Evolutionary conservation across 345 rosid genomes (phyloP), one percentile per base, ranked within the genome.

Genomic region (Psidium guajava): DNA sequence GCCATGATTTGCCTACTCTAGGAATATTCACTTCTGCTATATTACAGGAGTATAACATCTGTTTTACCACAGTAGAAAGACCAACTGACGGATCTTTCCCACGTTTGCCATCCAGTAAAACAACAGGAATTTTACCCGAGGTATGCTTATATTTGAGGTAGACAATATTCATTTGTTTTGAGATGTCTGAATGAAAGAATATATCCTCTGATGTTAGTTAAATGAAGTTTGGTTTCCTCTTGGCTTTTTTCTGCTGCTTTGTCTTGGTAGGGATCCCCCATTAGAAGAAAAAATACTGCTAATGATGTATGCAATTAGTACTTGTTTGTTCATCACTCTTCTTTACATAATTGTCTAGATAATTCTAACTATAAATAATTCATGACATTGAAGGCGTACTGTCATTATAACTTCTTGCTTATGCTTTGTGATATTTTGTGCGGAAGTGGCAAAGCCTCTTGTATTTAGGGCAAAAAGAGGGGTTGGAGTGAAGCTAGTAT

Each of bases 61-160:
- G 99, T 88, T 96, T 96, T 89, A 97, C 99, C n/a, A 97, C 99
- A 3, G 95, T 96, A 77, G 94, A 95, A 90, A 95, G 93, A 88
- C 91, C 96, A 87, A 84, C 90, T n/a, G 99, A 96, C 53, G 98
- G 95, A 64, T 89, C 91, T 86, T 86, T 91, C 89, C 95, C 96
- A 36, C 90, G 88, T 75, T 93, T 97, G 89, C 99, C 99, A 50
- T 88, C 90, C 28, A 90, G 92, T 89, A 91, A 91, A 89, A 91
- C 92, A 89, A 84, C 94, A 85, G 99, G 99, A 88, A 91, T 96
- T 84, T 91, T 96, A 83, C 99, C 99, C 42, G 94, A 97, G 99
- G 99, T 97, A 94, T 84, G 58, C 82, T 28, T 52, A 52, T 24
- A 64, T 32, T 55, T 64, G 24, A 64, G 14, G 5, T 56, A 40